Evolutionary conservation across 1,284 basidiomycete genomes (phyloP), one percentile per base, ranked within the genome.

Genomic region (Ustilago esculenta): DNA sequence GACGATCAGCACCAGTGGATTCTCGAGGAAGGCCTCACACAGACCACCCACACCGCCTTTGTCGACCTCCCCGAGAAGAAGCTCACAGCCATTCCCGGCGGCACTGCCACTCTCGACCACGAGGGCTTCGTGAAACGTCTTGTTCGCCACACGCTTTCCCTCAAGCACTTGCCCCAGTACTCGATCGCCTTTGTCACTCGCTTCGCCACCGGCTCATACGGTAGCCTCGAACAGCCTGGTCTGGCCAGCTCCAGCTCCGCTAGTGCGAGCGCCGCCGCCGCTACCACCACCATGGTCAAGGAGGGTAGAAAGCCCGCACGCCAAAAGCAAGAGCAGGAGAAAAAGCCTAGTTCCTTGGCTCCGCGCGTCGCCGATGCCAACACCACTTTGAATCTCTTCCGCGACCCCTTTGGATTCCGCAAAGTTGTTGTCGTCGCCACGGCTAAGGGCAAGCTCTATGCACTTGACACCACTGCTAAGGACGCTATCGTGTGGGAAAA

Each of bases 331-430:
- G 55, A 72, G 4, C 34, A 37, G 33, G 57, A 57, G 11, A 46
- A 55, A 29, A 69, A 65, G 29, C 73, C 73, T 3, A 58, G 57
- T 1, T 64, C 57, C 7, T 52, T 73, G 21, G 75, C 75, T 27
- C 59, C 71, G 15, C 74, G 75, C 14, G 27, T 51, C 11, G 73
- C 73, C n/a, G 47, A 64, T 5, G 45, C 52, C 53, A 70, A 72
- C 32, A 45, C 57, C 15, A 57, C 67, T 2, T 63, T 57, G n/a
- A 42, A 40, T 14, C 66, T 79, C 15, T 73, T 65, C 58, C 68
- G 70, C 23, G 92, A 96, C 77, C 84, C 88, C 1, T 96, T 95
- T 79, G 94, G 92, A 0, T 92, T 96, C 82, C 86, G 90, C 42
- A 92, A 96, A 81, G 82, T 97, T 34, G 86, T 94, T 44, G 86